These are phyloP conservation scores for Cucurbita pepo DNA, from an alignment of 306 rosid genomes.

Conservation along the genomic window DNA sequence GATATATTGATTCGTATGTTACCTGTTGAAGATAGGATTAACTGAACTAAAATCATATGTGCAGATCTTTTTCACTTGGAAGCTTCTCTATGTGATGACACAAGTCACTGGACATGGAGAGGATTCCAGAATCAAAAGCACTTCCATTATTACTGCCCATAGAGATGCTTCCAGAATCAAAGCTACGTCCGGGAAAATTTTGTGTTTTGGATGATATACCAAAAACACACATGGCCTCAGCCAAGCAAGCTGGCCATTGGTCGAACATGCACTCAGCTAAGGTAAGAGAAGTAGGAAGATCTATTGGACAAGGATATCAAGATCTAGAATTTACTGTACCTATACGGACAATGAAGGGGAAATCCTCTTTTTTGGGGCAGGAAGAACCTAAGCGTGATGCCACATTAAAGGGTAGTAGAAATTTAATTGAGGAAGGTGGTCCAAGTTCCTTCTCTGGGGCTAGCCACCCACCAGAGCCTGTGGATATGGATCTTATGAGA, in stretches of 20 bases:
- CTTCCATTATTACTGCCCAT: conserved; percentile 34
- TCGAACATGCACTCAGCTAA: conserved; percentile 38
- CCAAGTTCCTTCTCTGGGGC: conserved; percentile 79
- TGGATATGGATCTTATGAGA: conserved; percentile 80
- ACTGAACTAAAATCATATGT: conserved; percentile 14
- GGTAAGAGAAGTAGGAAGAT: conserved; percentile 30
- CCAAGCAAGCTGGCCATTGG: conserved; percentile 39
- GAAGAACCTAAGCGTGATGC: conserved; percentile 41
- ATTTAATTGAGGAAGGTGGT: conserved; percentile 50
- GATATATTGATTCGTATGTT: not conserved
- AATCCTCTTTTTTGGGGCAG: conserved; percentile 33
- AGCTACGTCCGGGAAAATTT: not conserved
- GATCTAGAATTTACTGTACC: conserved; percentile 30
- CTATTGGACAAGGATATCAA: conserved; percentile 21
- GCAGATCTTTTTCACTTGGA: conserved; percentile 29
- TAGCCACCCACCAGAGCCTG: conserved; percentile 97
- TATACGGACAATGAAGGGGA: conserved; percentile 37
- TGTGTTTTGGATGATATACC: conserved; percentile 4
- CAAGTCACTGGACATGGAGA: conserved; percentile 45
- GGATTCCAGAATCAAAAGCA: conserved; percentile 54
- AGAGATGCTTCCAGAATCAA: conserved; percentile 8
- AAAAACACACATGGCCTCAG: conserved; percentile 24
- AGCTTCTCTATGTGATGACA: conserved; percentile 28
- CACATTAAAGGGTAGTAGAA: conserved; percentile 34
- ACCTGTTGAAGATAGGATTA: conserved; percentile 3